A percentile compares a stretch with the other conserved stretches of the same genome.
Conservation (phyloP, 2,329 filamentous ascomycete species). For the Apiospora malaysiana region DNA sequence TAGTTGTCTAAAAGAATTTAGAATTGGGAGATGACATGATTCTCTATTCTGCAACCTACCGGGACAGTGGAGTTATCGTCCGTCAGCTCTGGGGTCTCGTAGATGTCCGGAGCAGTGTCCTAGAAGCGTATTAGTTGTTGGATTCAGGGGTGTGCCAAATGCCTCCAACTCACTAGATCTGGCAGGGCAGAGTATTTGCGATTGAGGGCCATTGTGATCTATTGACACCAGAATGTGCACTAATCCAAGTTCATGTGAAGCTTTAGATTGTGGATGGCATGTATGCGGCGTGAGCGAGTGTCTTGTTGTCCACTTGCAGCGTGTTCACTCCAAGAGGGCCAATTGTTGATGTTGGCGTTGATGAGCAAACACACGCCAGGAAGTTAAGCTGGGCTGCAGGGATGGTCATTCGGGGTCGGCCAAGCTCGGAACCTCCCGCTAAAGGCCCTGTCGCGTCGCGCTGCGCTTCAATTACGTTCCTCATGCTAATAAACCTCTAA, state of each 20-base stretch:
- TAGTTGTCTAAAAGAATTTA: conserved; percentile 51
- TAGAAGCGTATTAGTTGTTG: conserved; percentile 44
- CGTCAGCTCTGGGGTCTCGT: conserved; percentile 92
- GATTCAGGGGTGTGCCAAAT: conserved; percentile 10
- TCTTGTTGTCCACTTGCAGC: background rate
- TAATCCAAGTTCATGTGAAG: background rate
- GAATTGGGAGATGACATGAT: conserved; percentile 27
- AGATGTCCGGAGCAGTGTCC: conserved; percentile 93
- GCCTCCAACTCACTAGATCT: conserved; percentile 65
- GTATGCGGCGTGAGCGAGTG: background rate
- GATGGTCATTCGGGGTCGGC: background rate
- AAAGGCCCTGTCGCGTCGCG: conserved; percentile 5
- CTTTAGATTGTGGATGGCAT: background rate
- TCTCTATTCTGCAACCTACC: conserved; percentile 53
- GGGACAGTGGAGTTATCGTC: conserved; percentile 88
- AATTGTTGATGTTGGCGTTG: conserved; percentile 4
- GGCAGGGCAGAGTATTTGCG: conserved; percentile 84
- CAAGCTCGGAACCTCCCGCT: conserved; percentile 12
- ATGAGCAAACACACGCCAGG: background rate
- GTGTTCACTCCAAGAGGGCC: background rate
- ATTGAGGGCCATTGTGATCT: conserved; percentile 70
- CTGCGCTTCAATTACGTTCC: background rate
- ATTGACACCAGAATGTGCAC: background rate
- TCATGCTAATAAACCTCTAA: background rate
- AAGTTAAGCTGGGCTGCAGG: conserved; percentile 1